Conservation (phyloP, 2,329 filamentous ascomycete species). For the Paecilomyces sp. region DNA sequence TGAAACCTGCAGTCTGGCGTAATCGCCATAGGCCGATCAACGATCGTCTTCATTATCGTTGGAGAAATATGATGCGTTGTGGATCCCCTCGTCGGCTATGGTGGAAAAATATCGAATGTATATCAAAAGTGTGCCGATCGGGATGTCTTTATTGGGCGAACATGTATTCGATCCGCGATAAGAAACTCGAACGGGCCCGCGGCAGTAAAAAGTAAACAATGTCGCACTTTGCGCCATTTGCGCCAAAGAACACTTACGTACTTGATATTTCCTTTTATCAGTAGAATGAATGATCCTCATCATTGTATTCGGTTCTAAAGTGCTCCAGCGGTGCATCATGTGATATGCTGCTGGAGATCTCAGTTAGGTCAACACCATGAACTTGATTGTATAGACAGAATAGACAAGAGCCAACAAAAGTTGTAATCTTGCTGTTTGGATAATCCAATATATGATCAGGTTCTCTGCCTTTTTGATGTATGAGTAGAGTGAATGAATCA, state of each 20-base stretch:
- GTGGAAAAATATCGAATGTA: background rate
- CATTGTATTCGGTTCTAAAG: too few species aligned
- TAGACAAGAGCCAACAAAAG: too few species aligned
- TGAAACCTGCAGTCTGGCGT: background rate
- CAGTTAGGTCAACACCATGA: too few species aligned
- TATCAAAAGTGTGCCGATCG: background rate
- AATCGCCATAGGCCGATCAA: slow-evolving; percentile 40
- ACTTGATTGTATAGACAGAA: too few species aligned
- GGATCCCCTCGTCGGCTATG: background rate
- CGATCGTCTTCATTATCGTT: slow-evolving; percentile 21
- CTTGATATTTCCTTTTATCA: background rate
- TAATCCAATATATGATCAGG: too few species aligned
- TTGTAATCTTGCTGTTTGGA: too few species aligned
- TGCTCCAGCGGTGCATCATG: too few species aligned
- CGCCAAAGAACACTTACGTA: background rate
- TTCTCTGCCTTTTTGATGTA: too few species aligned
- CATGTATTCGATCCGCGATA: background rate
- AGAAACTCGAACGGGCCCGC: background rate
- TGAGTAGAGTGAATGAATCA: too few species aligned
- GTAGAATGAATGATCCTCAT: too few species aligned
- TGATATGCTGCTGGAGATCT: too few species aligned
- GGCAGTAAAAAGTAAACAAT: background rate
- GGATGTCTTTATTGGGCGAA: background rate
- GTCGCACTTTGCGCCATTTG: background rate
- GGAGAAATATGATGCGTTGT: slow-evolving; percentile 16